These are phyloP conservation scores for Tetraselmis striata DNA, from an alignment of 139 green algal genomes.

Conservation along the genomic window DNA sequence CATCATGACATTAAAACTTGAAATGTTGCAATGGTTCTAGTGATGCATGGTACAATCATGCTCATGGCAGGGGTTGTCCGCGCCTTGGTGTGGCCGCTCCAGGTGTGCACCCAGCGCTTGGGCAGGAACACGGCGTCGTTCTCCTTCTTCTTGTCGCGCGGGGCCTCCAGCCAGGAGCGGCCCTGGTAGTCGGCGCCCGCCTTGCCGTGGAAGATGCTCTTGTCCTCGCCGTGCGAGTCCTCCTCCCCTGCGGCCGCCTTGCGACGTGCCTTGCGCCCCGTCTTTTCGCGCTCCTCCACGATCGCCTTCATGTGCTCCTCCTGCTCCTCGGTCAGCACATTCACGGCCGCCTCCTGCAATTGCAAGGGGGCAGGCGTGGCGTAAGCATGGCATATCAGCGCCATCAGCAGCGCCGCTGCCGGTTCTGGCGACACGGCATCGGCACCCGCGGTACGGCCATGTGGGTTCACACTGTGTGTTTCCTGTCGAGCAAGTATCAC, in stretches of 20 bases:
- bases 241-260: conserved; percentile 29
- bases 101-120: conserved; percentile 89
- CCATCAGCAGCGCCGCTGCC: too few species aligned
- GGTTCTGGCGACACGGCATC: too few species aligned
- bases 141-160: conserved; percentile 43
- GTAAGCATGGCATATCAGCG: too few species aligned
- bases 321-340: conserved; percentile 83
- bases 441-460: too few species aligned
- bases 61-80: background rate
- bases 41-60: too few species aligned
- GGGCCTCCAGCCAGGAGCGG: conserved; percentile 59
- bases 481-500: too few species aligned
- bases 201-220: conserved; percentile 48
- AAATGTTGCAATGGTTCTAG: too few species aligned
- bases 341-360: conserved; percentile 13
- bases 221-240: conserved; percentile 32
- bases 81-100: conserved; percentile 84
- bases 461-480: too few species aligned
- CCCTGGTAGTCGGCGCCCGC: conserved; percentile 17
- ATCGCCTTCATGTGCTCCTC: conserved; percentile 63
- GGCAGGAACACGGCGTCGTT: conserved; percentile 82
- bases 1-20: too few species aligned
- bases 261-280: background rate
- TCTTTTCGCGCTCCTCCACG: background rate
- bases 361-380: background rate